These are phyloP conservation scores for Nothopassalora personata DNA, from an alignment of 2,329 filamentous ascomycete species.

Conservation along the genomic window DNA sequence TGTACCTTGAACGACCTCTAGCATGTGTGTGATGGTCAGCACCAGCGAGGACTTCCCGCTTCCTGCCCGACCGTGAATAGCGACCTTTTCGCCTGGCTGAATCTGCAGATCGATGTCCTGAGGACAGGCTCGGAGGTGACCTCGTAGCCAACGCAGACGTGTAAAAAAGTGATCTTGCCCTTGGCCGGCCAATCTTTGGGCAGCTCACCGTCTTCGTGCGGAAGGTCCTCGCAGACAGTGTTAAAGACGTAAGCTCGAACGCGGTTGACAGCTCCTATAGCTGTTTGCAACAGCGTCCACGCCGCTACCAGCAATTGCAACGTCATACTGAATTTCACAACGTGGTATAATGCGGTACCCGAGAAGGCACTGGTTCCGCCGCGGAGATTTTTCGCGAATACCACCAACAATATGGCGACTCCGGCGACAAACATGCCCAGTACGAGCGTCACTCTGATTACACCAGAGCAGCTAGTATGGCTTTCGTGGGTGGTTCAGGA, in stretches of 20 bases:
- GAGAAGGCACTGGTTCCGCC: background rate
- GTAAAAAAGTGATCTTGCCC: background rate
- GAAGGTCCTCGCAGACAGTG: background rate
- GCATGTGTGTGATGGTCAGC: constrained; percentile 37
- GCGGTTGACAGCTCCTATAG: constrained; percentile 1
- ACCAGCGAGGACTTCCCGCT: constrained; percentile 42
- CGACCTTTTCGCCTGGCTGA: constrained; percentile 30
- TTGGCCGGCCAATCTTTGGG: constrained; percentile 1
- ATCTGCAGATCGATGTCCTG: constrained; percentile 30
- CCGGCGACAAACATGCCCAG: constrained; percentile 31
- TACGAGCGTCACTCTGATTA: constrained; percentile 40
- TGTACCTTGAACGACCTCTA: constrained; percentile 37
- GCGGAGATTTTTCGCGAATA: background rate
- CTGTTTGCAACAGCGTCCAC: constrained; percentile 6
- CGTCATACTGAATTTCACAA: background rate
- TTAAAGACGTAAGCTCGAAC: background rate
- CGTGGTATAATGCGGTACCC: background rate
- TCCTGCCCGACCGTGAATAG: constrained; percentile 33
- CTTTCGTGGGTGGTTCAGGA: constrained; percentile 39
- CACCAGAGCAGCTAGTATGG: constrained; percentile 43
- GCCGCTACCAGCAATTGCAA: background rate
- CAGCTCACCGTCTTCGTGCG: background rate
- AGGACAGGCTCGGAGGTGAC: constrained; percentile 18
- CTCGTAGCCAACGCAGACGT: constrained; percentile 1
- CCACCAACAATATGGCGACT: background rate